These are phyloP conservation scores for Rosa persica DNA, from an alignment of 306 rosid genomes.

Conservation along the genomic window DNA sequence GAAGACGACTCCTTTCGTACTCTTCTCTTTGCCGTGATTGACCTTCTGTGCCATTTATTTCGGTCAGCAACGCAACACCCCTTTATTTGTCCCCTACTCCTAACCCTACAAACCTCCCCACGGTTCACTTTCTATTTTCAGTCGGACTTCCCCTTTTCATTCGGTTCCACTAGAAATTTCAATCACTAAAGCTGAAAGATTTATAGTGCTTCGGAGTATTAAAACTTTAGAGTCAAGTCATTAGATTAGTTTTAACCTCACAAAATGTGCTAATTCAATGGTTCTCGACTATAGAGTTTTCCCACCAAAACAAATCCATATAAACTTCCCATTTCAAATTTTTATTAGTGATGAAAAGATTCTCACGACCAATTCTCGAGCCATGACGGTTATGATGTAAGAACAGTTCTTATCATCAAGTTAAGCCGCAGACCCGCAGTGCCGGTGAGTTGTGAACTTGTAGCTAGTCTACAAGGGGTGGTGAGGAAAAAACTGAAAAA, in stretches of 20 bases:
- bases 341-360: background rate
- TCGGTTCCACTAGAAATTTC: background rate
- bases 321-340: background rate
- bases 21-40: conserved; percentile 2
- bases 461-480: background rate
- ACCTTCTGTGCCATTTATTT: background rate
- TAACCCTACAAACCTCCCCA: background rate
- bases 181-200: no score
- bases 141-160: background rate
- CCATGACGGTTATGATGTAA: no score
- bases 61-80: background rate
- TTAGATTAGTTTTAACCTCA: no score
- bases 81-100: background rate
- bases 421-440: no score
- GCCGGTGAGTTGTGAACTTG: no score
- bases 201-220: no score
- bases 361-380: background rate
- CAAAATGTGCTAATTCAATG: no score
- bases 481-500: background rate
- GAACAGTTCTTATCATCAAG: no score
- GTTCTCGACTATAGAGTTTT: no score
- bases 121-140: background rate
- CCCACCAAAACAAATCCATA: no score
- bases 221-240: no score
- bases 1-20: background rate